Conservation (phyloP, 805 yeast genomes). For the Saccharomycopsis vini region DNA sequence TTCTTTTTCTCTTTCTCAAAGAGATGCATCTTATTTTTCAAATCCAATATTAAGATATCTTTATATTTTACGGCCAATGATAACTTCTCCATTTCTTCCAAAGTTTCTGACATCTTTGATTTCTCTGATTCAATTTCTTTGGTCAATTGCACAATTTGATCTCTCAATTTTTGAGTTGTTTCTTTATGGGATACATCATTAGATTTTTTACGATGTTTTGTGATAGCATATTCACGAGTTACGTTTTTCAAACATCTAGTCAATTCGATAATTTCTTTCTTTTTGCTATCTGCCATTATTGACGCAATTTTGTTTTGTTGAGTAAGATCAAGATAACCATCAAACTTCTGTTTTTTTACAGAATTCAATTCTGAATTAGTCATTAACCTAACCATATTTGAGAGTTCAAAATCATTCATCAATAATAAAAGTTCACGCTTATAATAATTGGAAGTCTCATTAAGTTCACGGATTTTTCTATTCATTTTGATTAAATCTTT, state of each 20-base stretch:
- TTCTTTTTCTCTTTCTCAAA: neutral
- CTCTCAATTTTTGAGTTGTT: constrained; percentile 12
- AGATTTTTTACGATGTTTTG: constrained; percentile 5
- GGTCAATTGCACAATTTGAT: constrained; percentile 18
- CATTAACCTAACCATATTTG: constrained; percentile 11
- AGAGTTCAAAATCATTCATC: constrained; percentile 14
- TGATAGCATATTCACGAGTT: constrained; percentile 9
- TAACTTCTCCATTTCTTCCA: neutral
- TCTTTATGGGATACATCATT: constrained; percentile 8
- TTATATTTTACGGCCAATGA: constrained; percentile 4
- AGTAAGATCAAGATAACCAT: constrained; percentile 7
- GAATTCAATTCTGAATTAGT: constrained; percentile 10
- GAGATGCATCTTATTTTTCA: neutral
- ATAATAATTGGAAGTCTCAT: constrained; percentile 12
- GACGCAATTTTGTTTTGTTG: constrained; percentile 7
- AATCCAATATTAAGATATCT: constrained; percentile 6
- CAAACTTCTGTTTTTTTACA: constrained; percentile 5
- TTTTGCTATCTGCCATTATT: constrained; percentile 11
- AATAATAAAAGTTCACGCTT: constrained; percentile 15
- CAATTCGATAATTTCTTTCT: constrained; percentile 4
- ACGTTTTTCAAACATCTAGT: constrained; percentile 1
- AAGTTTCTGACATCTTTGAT: neutral
- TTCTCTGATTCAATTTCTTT: neutral
- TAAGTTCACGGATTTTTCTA: neutral
- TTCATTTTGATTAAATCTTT: neutral